Evolutionary conservation across 2,329 filamentous ascomycete genomes (phyloP).

Genomic region (Curvularia sp.): DNA sequence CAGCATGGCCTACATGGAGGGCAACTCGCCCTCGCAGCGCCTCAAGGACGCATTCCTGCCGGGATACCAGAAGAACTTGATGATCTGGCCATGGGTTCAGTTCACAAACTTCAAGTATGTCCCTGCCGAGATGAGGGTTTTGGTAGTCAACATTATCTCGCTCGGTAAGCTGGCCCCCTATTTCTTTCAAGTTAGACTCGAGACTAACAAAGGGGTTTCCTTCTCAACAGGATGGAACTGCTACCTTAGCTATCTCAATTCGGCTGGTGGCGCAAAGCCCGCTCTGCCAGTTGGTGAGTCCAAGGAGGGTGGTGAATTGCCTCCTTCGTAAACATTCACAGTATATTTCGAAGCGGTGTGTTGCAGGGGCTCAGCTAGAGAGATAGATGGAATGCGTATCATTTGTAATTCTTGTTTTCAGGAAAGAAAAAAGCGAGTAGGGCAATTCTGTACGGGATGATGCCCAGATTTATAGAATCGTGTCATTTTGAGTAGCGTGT

Average conservation of each 20-base stretch:
- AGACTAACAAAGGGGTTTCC: background rate
- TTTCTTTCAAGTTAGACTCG: background rate
- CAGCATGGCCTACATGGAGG: constrained; percentile 85
- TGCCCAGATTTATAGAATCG: constrained; percentile 1
- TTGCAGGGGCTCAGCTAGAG: no score
- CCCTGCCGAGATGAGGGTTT: constrained; percentile 80
- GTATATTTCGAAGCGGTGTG: no score
- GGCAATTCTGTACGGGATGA: background rate
- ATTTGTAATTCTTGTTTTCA: background rate
- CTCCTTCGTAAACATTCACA: constrained; percentile 38
- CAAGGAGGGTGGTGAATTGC: constrained; percentile 38
- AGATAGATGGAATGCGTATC: no score
- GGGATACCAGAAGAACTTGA: constrained; percentile 82
- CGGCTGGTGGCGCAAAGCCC: constrained; percentile 32
- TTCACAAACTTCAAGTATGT: constrained; percentile 86
- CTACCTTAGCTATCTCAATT: constrained; percentile 52
- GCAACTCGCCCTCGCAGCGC: constrained; percentile 69
- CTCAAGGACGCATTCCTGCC: constrained; percentile 72
- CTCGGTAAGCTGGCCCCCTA: constrained; percentile 57
- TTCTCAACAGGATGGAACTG: constrained; percentile 53
- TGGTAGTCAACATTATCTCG: constrained; percentile 85
- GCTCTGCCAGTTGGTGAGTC: constrained; percentile 20
- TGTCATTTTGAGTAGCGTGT: constrained; percentile 6
- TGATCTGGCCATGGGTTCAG: constrained; percentile 88
- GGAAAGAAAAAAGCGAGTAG: background rate